Conservation (phyloP, 1,284 basidiomycete species). For the Amylostereum areolatum region DNA sequence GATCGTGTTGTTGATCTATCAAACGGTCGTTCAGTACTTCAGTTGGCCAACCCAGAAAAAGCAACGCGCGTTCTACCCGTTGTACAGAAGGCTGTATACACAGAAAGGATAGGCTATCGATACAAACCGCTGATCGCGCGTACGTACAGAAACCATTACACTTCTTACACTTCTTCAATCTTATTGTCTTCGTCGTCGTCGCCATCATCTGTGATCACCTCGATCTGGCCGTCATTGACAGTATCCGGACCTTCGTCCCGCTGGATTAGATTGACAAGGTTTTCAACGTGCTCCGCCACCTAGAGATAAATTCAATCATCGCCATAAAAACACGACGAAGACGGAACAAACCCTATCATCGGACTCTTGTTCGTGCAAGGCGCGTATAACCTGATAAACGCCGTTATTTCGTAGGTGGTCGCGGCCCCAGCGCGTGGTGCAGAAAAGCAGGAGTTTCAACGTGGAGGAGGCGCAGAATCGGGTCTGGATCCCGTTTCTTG, state of each 20-base stretch:
- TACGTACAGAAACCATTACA: no score
- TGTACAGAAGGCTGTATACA: no score
- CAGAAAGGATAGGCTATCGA: not conserved
- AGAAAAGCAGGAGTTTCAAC: slow-evolving; percentile 85
- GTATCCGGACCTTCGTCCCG: slow-evolving; percentile 59
- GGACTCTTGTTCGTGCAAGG: slow-evolving; percentile 75
- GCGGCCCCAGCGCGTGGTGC: slow-evolving; percentile 84
- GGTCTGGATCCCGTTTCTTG: slow-evolving; percentile 82
- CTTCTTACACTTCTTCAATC: slow-evolving; percentile 47
- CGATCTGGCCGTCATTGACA: slow-evolving; percentile 24
- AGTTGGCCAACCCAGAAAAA: no score
- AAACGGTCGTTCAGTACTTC: no score
- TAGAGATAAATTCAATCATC: slow-evolving; percentile 15
- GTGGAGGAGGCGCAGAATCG: slow-evolving; percentile 76
- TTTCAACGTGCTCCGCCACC: slow-evolving; percentile 56
- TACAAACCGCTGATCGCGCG: not conserved
- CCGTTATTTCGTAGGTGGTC: slow-evolving; percentile 78
- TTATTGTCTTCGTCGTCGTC: slow-evolving; percentile 45
- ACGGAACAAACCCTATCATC: slow-evolving; percentile 61
- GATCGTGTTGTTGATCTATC: no score
- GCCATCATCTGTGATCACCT: slow-evolving; percentile 17
- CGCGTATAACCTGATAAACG: slow-evolving; percentile 83
- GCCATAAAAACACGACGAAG: not conserved
- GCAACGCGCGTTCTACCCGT: no score
- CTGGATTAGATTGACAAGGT: slow-evolving; percentile 71